Evolutionary conservation across 2,329 filamentous ascomycete genomes (phyloP).

Genomic region (Hymenoscyphus albidus): DNA sequence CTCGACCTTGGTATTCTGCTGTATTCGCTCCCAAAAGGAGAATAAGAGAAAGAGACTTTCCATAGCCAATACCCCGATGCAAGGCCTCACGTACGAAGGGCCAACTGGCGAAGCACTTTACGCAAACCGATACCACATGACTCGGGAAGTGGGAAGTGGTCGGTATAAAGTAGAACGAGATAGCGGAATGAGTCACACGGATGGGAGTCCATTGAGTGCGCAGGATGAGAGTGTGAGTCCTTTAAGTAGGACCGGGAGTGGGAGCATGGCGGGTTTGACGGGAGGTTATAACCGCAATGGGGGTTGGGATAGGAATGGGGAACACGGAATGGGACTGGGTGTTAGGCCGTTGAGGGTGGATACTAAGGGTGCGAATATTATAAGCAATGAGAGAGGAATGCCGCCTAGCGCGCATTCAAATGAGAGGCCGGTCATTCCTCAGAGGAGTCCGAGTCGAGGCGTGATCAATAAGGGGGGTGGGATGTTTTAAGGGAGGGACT

Average conservation of each 20-base stretch:
- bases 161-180: neutral
- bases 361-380: neutral
- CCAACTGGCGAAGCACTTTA: neutral
- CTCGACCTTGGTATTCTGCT: neutral
- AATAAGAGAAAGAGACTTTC: neutral
- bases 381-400: neutral
- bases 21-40: neutral
- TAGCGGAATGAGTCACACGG: neutral
- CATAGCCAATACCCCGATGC: neutral
- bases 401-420: neutral
- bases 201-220: neutral
- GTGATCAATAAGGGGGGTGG: neutral
- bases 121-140: neutral
- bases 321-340: neutral
- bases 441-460: constrained; percentile 2
- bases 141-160: neutral
- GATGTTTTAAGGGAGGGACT: neutral
- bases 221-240: no score
- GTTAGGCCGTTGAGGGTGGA: neutral
- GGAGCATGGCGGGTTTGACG: no score
- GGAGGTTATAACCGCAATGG: neutral
- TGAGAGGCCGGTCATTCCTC: neutral
- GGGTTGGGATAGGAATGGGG: neutral
- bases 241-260: no score
- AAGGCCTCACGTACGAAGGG: neutral